Evolutionary conservation across 257 asterid species (phyloP).

Genomic region (Solanum sitiens): DNA sequence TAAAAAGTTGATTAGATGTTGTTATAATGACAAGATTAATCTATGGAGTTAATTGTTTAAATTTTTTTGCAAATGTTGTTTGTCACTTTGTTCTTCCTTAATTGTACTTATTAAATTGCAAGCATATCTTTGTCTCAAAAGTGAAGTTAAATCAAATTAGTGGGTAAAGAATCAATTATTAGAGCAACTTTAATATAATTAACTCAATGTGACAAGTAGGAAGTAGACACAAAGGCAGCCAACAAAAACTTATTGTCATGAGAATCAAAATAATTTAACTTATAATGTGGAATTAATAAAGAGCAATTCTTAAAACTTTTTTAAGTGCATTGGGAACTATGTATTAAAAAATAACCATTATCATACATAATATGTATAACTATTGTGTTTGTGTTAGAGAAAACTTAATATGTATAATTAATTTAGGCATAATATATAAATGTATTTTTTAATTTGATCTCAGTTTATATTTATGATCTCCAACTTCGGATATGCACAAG

Average conservation of each 20-base stretch:
- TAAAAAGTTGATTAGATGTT: background rate
- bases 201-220: background rate
- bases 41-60: background rate
- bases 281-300: too few relatives aligned
- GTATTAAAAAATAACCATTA: background rate
- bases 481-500: too few relatives aligned
- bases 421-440: background rate
- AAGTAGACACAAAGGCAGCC: background rate
- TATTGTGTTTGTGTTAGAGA: background rate
- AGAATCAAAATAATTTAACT: background rate
- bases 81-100: background rate
- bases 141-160: background rate
- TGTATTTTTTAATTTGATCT: too few relatives aligned
- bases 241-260: background rate
- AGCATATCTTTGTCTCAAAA: background rate
- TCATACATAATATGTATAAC: background rate
- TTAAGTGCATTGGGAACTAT: background rate
- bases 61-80: background rate
- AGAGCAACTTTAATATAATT: background rate
- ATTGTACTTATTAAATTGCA: background rate
- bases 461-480: too few relatives aligned
- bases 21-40: slow-evolving; percentile 4
- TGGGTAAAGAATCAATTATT: background rate
- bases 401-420: background rate
- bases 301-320: background rate